Base-by-base conservation (phyloP, 257 asterid genomes). In the Gentiana macrophylla region DNA sequence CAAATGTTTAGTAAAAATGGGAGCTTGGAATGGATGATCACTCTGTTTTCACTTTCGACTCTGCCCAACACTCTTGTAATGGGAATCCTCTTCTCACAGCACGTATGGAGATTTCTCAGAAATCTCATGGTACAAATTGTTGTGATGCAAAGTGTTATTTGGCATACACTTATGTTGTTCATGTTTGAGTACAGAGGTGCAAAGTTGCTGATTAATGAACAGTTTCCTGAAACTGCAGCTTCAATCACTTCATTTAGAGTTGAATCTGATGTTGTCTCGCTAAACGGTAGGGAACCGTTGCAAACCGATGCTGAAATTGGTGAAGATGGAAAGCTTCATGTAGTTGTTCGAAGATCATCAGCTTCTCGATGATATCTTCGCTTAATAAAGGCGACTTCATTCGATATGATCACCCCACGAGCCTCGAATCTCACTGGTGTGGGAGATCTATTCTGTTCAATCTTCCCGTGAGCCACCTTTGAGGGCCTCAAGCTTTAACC, bases 251-350 rank as follows among this genome's bases (percentile, higher is more conserved):
- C 96, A 0, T 86, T 90, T 49, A 66, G 74, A 0, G 96, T 90
- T 1, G 98, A 90, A 1, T 84, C 96, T 0, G 98, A 90, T 55
- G 98, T 90, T 0, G 50, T 90, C 45, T 86, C 96, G 0, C 74
- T 90, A 1, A 82, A 86, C 51, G 94, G 97, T n/a, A 70, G 93
- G 0, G 95, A 89, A 68, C 94, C 86, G 0, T 54, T 89, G 49
- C 95, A 89, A 72, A 79, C 94, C 0, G 97, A 86, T 35, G 97
- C 94, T 0, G 96, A 90, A 72, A 71, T 90, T 15, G 97, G 97
- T 0, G 86, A 84, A 1, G 96, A 90, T 58, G 94, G 97, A 2
- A 90, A 84, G 72, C 67, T 90, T 0, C 97, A 86, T 64, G 96
- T 90, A 5, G 87, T 90, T 3, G 91, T 90, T 0, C 74, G 76